Evolutionary conservation across 2,329 filamentous ascomycete genomes (phyloP), one percentile per base, ranked within the genome.

Genomic region (Pseudocercospora pini-densiflorae): DNA sequence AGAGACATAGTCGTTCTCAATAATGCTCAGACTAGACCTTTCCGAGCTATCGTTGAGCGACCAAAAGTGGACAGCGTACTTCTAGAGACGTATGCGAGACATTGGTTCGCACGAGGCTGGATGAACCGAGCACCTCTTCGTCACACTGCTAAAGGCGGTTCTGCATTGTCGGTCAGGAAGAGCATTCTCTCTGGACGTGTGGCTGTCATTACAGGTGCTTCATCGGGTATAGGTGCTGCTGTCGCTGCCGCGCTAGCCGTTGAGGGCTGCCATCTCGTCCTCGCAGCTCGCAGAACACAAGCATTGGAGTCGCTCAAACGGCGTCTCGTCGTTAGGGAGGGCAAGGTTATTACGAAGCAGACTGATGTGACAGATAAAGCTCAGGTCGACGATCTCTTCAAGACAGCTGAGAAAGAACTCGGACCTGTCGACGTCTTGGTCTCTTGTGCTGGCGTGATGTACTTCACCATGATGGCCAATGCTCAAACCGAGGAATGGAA

Each of bases 401-500:
- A 80, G 2, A 82, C 85, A 0, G 83, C 90, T 0, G 81, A 81
- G 27, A 83, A 86, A 54, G 81, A 89, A 71, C 87, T 94, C 0
- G 92, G 91, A 0, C 87, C 89, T 0, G 83, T 94, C 53, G 92
- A 94, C 76, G 91, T 94, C 60, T 85, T 94, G n/a, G 87, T 94
- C 59, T 88, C 88, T 47, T 92, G 91, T 74, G 92, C 92, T 0
- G 92, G 92, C 40, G 92, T 94, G 76, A 94, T 94, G 92, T 94
- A 94, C 81, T 94, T 89, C 80, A 94, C 92, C 62, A 89, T 94
- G 88, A 94, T 94, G 92, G 87, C 89, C 64, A 94, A 93, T 76
- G 85, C 82, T 16, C 86, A 90, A 69, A 86, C 83, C 0, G 90
- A 92, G 5, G 89, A 94, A 73, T 94, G 92, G 92, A 89, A 93